These are phyloP conservation scores for Lactifluus piperatus DNA, from an alignment of 768 basidiomycete species.

Conservation along the genomic window DNA sequence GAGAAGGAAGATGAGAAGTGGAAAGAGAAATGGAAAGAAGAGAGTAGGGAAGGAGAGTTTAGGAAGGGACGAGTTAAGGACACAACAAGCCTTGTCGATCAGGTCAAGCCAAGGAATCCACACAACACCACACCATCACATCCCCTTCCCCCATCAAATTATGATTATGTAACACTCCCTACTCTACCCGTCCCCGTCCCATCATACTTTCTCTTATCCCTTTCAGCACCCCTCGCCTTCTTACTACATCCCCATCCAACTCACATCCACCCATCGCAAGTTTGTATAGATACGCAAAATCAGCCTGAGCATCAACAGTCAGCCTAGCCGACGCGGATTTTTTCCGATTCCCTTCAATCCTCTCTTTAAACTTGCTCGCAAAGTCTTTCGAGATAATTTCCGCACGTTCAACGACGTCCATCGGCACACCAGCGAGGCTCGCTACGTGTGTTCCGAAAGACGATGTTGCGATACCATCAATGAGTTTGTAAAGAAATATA, in stretches of 20 bases:
- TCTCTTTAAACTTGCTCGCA: conserved; percentile 78
- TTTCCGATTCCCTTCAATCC: conserved; percentile 56
- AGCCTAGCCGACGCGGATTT: conserved; percentile 46
- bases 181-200: conserved; percentile 6
- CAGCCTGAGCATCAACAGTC: conserved; percentile 78
- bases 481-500: conserved; percentile 90
- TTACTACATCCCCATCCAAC: conserved; percentile 46
- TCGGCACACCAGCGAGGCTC: conserved; percentile 85
- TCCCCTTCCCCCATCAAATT: background rate
- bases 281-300: conserved; percentile 74
- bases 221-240: conserved; percentile 43
- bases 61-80: background rate
- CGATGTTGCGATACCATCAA: conserved; percentile 76
- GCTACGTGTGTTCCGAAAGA: conserved; percentile 96
- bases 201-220: conserved; percentile 44
- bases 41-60: background rate
- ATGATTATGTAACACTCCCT: conserved; percentile 19
- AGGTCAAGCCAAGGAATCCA: background rate
- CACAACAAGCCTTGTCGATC: background rate
- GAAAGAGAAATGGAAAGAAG: background rate
- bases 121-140: background rate
- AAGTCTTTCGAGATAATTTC: conserved; percentile 82
- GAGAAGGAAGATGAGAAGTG: background rate
- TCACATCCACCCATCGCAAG: conserved; percentile 45
- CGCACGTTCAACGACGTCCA: conserved; percentile 78